These are phyloP conservation scores for Candida arabinofermentans DNA, from an alignment of 805 yeast species.

Conservation along the genomic window DNA sequence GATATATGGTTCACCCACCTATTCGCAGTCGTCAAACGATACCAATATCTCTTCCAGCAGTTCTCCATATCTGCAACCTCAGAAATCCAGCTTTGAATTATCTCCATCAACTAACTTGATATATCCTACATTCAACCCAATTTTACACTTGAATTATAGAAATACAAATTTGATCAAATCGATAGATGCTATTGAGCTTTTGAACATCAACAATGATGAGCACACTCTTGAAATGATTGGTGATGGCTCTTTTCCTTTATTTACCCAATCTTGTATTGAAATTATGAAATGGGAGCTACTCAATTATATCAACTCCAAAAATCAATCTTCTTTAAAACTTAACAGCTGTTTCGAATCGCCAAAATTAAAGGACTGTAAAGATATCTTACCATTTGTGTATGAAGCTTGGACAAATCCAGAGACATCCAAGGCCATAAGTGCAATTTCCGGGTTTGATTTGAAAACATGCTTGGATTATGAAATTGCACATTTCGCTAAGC, in stretches of 20 bases:
- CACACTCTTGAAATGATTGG: slow-evolving; percentile 23
- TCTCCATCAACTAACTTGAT: slow-evolving; percentile 3
- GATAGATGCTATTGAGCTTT: slow-evolving; percentile 7
- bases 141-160: slow-evolving; percentile 19
- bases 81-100: neutral
- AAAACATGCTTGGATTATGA: slow-evolving; percentile 48
- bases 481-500: slow-evolving; percentile 38
- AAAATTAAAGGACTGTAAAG: slow-evolving; percentile 18
- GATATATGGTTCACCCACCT: slow-evolving; percentile 1
- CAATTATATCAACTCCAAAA: slow-evolving; percentile 31
- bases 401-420: slow-evolving; percentile 52
- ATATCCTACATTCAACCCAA: slow-evolving; percentile 23
- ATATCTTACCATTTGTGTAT: slow-evolving; percentile 44
- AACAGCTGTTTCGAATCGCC: slow-evolving; percentile 25
- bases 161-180: slow-evolving; percentile 13
- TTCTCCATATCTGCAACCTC: slow-evolving; percentile 1
- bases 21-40: neutral
- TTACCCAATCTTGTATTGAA: slow-evolving; percentile 40
- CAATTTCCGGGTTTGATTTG: slow-evolving; percentile 50
- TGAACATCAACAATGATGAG: slow-evolving; percentile 12
- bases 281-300: slow-evolving; percentile 39
- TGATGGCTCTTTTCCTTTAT: slow-evolving; percentile 37
- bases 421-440: slow-evolving; percentile 42
- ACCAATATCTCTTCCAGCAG: neutral
- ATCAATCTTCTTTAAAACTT: slow-evolving; percentile 7